phyloP scores from a whole-genome alignment of 352 stramenopile species.

The Pythium aristosporum region DNA sequence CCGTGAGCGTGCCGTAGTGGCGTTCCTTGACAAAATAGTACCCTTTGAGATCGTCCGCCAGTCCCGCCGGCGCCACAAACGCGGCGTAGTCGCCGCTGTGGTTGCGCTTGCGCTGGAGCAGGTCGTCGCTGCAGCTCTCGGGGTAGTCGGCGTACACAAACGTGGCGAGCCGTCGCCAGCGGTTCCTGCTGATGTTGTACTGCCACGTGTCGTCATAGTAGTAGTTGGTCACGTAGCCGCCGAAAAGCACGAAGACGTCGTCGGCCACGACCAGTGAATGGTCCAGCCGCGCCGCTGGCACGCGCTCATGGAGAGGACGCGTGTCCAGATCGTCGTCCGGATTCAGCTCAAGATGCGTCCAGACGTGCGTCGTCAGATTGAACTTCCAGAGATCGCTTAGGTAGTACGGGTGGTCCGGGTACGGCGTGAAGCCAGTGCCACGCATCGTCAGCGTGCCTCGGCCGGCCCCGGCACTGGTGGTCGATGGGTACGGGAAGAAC shows the following conservation, averaged over 20 bases:
- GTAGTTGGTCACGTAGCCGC: slow-evolving; percentile 92
- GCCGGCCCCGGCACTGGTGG: slow-evolving; percentile 76
- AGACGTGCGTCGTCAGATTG: slow-evolving; percentile 84
- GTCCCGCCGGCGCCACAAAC: slow-evolving; percentile 34
- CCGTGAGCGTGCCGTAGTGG: slow-evolving; percentile 70
- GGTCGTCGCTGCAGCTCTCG: slow-evolving; percentile 89
- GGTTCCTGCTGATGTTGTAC: slow-evolving; percentile 90
- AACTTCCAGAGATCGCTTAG: slow-evolving; percentile 94
- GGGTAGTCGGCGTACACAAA: slow-evolving; percentile 93
- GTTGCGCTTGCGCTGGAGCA: slow-evolving; percentile 49
- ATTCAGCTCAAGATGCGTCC: slow-evolving; percentile 58
- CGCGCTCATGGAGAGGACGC: slow-evolving; percentile 20
- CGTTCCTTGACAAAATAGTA: slow-evolving; percentile 74
- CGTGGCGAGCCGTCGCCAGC: slow-evolving; percentile 88
- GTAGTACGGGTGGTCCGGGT: slow-evolving; percentile 92
- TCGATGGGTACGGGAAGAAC: slow-evolving; percentile 95
- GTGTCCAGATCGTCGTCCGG: slow-evolving; percentile 12
- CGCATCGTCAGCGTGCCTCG: slow-evolving; percentile 51
- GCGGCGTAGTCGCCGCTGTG: slow-evolving; percentile 75
- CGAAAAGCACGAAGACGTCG: slow-evolving; percentile 90
- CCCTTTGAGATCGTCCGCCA: slow-evolving; percentile 40
- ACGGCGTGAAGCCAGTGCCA: slow-evolving; percentile 77
- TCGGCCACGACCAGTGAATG: slow-evolving; percentile 75
- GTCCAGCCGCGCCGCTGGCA: slow-evolving; percentile 74
- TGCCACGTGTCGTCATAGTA: slow-evolving; percentile 96